Conservation (phyloP, 768 basidiomycete species). For the Rhizopogon rudus region DNA sequence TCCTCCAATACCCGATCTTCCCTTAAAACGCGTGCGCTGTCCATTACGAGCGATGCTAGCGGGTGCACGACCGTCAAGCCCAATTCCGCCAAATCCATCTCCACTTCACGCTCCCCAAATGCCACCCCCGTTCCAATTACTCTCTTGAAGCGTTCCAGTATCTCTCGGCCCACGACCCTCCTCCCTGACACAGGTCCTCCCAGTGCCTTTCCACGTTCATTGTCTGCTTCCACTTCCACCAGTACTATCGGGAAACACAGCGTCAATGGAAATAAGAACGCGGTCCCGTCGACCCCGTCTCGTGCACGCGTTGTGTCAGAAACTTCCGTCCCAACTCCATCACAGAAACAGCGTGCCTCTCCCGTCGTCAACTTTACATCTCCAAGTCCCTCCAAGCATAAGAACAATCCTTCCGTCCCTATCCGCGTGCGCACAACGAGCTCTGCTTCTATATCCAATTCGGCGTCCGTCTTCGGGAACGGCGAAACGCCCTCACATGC, state of each 20-base stretch:
- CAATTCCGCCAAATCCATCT: constrained; percentile 16
- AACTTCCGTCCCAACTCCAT: constrained; percentile 22
- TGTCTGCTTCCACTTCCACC: constrained; percentile 14
- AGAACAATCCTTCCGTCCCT: background rate
- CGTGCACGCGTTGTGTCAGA: constrained; percentile 42
- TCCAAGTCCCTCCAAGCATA: constrained; percentile 33
- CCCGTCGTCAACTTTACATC: constrained; percentile 36
- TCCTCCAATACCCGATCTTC: constrained; percentile 33
- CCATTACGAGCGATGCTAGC: constrained; percentile 44
- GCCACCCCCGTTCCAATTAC: constrained; percentile 41
- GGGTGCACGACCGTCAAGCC: constrained; percentile 47
- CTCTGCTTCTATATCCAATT: background rate
- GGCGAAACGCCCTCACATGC: background rate
- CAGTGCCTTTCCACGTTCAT: constrained; percentile 18
- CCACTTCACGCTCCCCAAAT: constrained; percentile 42
- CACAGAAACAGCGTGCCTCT: constrained; percentile 15
- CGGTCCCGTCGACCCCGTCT: constrained; percentile 31
- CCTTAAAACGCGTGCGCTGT: constrained; percentile 49
- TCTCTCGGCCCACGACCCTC: constrained; percentile 26
- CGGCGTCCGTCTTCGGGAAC: background rate
- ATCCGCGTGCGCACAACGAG: background rate
- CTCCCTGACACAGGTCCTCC: constrained; percentile 17
- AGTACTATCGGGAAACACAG: constrained; percentile 4
- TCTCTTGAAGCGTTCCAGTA: constrained; percentile 32
- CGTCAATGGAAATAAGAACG: background rate